Evolutionary conservation across 768 basidiomycete genomes (phyloP).

Genomic region (Tubosaeta sp.): DNA sequence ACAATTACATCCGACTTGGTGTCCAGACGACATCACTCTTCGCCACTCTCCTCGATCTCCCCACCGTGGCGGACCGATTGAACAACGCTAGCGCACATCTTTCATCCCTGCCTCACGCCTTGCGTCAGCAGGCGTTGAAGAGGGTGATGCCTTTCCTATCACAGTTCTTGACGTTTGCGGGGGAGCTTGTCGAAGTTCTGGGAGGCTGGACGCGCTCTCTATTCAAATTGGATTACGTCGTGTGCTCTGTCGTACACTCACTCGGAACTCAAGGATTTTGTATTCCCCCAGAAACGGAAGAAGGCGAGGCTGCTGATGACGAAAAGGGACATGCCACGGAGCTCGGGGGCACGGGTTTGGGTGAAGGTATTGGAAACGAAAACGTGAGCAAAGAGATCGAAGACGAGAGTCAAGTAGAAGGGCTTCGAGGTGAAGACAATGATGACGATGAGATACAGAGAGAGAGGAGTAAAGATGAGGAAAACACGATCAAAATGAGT

Average conservation of each 20-base stretch:
- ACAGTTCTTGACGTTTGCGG: slow-evolving; percentile 52
- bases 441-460: slow-evolving; percentile 26
- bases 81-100: slow-evolving; percentile 37
- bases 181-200: slow-evolving; percentile 53
- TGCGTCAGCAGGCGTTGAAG: slow-evolving; percentile 35
- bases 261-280: slow-evolving; percentile 90
- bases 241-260: slow-evolving; percentile 68
- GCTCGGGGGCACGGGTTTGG: slow-evolving; percentile 79
- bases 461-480: slow-evolving; percentile 48
- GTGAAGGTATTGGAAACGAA: slow-evolving; percentile 79
- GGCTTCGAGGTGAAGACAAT: slow-evolving; percentile 67
- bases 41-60: slow-evolving; percentile 47
- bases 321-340: slow-evolving; percentile 36
- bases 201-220: slow-evolving; percentile 67
- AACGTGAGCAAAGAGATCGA: slow-evolving; percentile 94
- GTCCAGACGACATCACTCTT: slow-evolving; percentile 41
- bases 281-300: slow-evolving; percentile 75
- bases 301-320: slow-evolving; percentile 44
- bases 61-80: slow-evolving; percentile 39
- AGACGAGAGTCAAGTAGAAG: slow-evolving; percentile 96
- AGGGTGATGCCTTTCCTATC: slow-evolving; percentile 74
- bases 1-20: slow-evolving; percentile 51
- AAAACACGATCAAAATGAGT: slow-evolving; percentile 86
- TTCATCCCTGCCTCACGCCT: slow-evolving; percentile 29
- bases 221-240: slow-evolving; percentile 80